Base-by-base conservation (phyloP, 768 basidiomycete species). In the Auricularia sp. region DNA sequence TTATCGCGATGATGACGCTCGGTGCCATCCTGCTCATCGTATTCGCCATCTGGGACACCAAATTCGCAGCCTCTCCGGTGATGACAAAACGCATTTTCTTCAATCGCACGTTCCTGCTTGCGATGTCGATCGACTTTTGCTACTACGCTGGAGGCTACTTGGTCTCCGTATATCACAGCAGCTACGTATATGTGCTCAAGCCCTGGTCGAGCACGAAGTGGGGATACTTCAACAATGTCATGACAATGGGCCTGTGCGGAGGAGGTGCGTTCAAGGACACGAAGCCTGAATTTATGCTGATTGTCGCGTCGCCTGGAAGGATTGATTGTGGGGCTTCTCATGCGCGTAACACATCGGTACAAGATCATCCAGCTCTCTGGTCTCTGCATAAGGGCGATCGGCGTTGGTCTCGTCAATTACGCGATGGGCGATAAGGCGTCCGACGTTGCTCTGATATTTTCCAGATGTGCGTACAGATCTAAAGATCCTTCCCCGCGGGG, bases 351-450 rank as follows among this genome's bases (percentile, higher is more conserved):
- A 23, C 76, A 76, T 61, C 77, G 80, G 23, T 81, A 80, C 74
- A 84, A 84, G 75, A 64, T 62, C 62, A 62, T 82, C 58, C 76
- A 82, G 36, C 66, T 81, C 63, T 53, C 64, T 58, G 83, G 76
- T 66, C 70, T 75, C 64, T 64, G 47, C 68, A 68, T 72, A 56
- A 71, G 70, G 65, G 68, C 74, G 43, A 67, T 74, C 60, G 75
- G 72, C 36, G 68, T 72, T 61, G 73, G 73, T 36, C 66, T 75
- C 14, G 70, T 72, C 66, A 71, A 73, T 51, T 67, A 71, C 66
- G 67, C 68, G 11, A 61, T 66, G 47, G 68, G 69, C 73, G 51
- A 70, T 61, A 62, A 36, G 7, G 36, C 42, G 33, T 66, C 61
- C 43, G 67, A 68, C 62, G 72, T 68, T 39, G 73, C 77, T 64